Evolutionary conservation across 1,284 basidiomycete species (phyloP).

Genomic region (Cystobasidium slooffiae): DNA sequence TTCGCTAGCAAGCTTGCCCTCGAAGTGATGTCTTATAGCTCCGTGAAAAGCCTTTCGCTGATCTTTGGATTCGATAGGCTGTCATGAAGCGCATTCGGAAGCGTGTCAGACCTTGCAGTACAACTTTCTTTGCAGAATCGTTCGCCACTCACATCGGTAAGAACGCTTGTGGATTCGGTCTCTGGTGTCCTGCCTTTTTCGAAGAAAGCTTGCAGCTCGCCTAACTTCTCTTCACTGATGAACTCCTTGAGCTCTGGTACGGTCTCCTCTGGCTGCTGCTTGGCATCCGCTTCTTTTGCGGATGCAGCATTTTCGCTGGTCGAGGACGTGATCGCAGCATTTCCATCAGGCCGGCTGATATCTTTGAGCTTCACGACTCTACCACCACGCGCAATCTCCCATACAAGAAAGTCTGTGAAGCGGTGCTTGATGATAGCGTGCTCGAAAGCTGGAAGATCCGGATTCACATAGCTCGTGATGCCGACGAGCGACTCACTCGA

Average conservation of each 20-base stretch:
- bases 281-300: background rate
- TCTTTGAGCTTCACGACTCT: constrained; percentile 78
- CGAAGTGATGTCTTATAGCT: constrained; percentile 77
- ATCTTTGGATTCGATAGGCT: constrained; percentile 82
- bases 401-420: constrained; percentile 92
- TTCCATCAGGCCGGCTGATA: constrained; percentile 66
- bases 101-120: background rate
- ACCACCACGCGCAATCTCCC: constrained; percentile 78
- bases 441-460: constrained; percentile 71
- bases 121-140: background rate
- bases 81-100: constrained; percentile 26
- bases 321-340: background rate
- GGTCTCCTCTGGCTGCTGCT: background rate
- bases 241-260: constrained; percentile 18
- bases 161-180: constrained; percentile 13
- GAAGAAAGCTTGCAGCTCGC: constrained; percentile 13
- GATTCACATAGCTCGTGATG: constrained; percentile 82
- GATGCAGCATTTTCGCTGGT: constrained; percentile 13
- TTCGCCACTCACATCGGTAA: constrained; percentile 24
- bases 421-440: constrained; percentile 86
- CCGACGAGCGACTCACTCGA: constrained; percentile 77
- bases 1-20: constrained; percentile 80
- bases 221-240: constrained; percentile 11
- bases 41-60: constrained; percentile 81
- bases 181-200: constrained; percentile 6